Evolutionary conservation across 345 rosid genomes (phyloP).

Genomic region (Salix exigua): DNA sequence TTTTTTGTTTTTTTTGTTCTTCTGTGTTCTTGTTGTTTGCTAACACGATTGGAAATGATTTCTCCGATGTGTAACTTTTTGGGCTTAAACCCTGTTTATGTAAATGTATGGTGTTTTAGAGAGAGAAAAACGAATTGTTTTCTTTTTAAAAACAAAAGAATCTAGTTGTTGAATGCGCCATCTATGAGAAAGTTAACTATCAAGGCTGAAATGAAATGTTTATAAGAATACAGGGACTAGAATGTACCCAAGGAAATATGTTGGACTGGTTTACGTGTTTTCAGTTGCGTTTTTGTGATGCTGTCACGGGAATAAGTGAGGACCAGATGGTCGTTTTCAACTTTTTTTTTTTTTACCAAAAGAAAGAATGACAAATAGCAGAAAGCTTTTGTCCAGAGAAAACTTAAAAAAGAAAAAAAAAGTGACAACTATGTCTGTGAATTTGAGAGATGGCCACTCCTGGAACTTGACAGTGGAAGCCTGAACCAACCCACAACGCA

Average conservation of each 20-base stretch:
- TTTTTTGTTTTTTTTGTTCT: no score
- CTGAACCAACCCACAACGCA: constrained; percentile 28
- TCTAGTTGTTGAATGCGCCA: not conserved
- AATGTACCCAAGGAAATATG: not conserved
- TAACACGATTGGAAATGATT: no score
- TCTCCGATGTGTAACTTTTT: no score
- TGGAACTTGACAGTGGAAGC: constrained; percentile 30
- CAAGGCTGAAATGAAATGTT: no score
- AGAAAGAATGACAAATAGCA: constrained; percentile 1
- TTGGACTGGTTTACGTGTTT: constrained; percentile 4
- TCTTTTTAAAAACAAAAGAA: not conserved
- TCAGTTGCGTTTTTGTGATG: constrained; percentile 10
- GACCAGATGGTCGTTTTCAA: constrained; percentile 6
- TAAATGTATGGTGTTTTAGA: no score
- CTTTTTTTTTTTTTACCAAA: not conserved
- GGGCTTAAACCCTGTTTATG: no score
- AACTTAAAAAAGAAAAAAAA: not conserved
- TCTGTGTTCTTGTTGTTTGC: no score
- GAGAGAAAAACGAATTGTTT: no score
- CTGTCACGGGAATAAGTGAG: constrained; percentile 22
- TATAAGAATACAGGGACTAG: no score
- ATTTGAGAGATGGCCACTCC: constrained; percentile 17
- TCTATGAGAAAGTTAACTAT: no score
- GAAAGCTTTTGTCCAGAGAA: not conserved
- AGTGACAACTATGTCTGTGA: not conserved